Evolutionary conservation across 2,329 filamentous ascomycete species (phyloP), one percentile per base, ranked within the genome.

Genomic region (Alternaria sp.): DNA sequence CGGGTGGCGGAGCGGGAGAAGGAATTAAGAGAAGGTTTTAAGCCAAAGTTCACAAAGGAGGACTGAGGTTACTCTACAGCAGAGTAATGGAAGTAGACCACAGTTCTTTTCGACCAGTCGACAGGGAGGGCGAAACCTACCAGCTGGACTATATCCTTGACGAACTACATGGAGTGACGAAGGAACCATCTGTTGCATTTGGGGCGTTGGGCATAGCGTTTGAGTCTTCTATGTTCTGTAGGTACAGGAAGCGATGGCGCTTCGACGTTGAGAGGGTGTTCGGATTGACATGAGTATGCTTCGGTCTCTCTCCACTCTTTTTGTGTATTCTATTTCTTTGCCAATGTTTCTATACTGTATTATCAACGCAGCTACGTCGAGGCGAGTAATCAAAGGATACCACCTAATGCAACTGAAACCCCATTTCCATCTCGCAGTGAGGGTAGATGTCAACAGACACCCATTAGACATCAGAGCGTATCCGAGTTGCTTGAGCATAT

Each of bases 1-100:
- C 89, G 91, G 75, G 88, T 89, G 75, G 84, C 85, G 13, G 87
- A 88, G 68, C 83, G 87, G 71, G 92, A 96, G 73, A 88, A 89
- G 55, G 93, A 97, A 78, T 72, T 90, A 53, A 87, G 90, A 75
- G 89, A 92, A 63, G 95, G 94, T 0, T 97, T 92, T 88, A 96
- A 93, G 77, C 95, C 94, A 58, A 97, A 97, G 83, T 83, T 97
- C 58, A 97, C 95, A 80, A 96, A 96, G 82, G 91, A 74, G 3
- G 65, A 96, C 77, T 72, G 69, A 74, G 56, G 4, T 13, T n/a
- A 28, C 17, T 39, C 24, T 10, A 51, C 28, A 26, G 17, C 28
- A 51, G 31, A 44, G 13, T 26, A 42, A 28, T 26, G 26, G 14
- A 37, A n/a, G 31, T 23, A 34, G 28, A 33, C 33, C 26, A 33